phyloP scores from a whole-genome alignment of 805 yeast species.

The Candida michaelii region DNA sequence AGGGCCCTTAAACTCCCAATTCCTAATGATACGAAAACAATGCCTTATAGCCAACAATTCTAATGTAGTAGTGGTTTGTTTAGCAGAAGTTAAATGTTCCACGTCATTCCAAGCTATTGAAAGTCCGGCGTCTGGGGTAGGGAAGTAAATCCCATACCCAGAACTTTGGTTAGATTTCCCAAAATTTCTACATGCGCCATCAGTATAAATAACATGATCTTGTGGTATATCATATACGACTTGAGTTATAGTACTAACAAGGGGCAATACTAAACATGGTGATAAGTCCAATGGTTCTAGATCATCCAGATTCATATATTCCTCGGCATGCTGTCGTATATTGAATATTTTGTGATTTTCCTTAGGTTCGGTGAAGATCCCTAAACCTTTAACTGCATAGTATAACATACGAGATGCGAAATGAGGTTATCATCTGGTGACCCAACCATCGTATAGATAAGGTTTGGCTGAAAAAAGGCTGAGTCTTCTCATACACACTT shows the following conservation, averaged over 20 bases:
- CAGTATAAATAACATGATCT: constrained; percentile 53
- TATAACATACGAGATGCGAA: constrained; percentile 1
- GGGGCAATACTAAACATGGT: background rate
- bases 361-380: background rate
- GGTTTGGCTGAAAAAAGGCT: no score
- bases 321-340: constrained; percentile 1
- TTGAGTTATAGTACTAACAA: background rate
- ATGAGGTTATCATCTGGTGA: background rate
- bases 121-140: constrained; percentile 50
- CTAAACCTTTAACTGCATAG: constrained; percentile 2
- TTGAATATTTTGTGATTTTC: background rate
- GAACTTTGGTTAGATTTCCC: constrained; percentile 37
- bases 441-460: background rate
- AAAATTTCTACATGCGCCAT: constrained; percentile 72
- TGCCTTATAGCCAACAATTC: constrained; percentile 67
- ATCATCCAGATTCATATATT: background rate
- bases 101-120: constrained; percentile 20
- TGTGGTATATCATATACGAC: constrained; percentile 1
- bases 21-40: constrained; percentile 41
- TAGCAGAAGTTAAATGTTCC: constrained; percentile 7
- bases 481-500: no score
- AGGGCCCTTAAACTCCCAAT: background rate
- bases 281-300: background rate
- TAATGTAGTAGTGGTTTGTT: constrained; percentile 77
- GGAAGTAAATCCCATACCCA: constrained; percentile 75